These are phyloP conservation scores for Trypanosomatidae sp. DNA, from an alignment of 208 protist species.

Conservation along the genomic window DNA sequence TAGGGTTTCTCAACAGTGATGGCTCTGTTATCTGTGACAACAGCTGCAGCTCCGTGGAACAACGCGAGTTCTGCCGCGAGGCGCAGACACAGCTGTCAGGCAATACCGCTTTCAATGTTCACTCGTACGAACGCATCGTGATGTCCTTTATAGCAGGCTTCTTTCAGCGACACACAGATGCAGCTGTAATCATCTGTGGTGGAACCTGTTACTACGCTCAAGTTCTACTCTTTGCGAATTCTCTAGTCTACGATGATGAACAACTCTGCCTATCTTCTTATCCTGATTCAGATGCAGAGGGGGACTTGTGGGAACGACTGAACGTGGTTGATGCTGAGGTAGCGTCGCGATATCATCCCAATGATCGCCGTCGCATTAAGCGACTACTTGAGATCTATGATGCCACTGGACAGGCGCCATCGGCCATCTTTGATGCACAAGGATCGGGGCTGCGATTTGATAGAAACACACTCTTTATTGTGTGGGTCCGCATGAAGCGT, in stretches of 20 bases:
- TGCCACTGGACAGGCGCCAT: conserved; percentile 49
- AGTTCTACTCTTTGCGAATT: conserved; percentile 62
- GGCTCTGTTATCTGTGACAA: conserved; percentile 30
- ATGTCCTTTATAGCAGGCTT: conserved; percentile 48
- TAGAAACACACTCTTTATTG: conserved; percentile 40
- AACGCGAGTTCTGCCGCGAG: conserved; percentile 3
- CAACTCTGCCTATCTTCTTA: neutral
- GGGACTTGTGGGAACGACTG: conserved; percentile 46
- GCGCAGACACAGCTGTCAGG: neutral
- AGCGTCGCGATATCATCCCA: conserved; percentile 77
- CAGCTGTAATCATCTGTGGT: conserved; percentile 77
- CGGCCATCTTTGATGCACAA: conserved; percentile 35
- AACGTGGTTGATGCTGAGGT: conserved; percentile 67
- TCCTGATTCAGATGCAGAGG: conserved; percentile 8
- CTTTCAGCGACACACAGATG: conserved; percentile 36
- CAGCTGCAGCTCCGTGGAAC: conserved; percentile 3
- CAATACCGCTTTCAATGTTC: conserved; percentile 40
- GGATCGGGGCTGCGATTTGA: conserved; percentile 43
- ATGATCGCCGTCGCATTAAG: conserved; percentile 75
- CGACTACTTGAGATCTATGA: conserved; percentile 81
- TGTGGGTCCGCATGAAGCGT: conserved; percentile 58
- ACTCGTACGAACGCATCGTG: conserved; percentile 52
- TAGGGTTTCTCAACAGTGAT: conserved; percentile 60
- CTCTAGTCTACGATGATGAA: conserved; percentile 34
- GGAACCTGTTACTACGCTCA: conserved; percentile 82